A percentile compares a stretch with the other conserved stretches of the same genome.
phyloP scores from a whole-genome alignment of 495 filamentous ascomycete genomes.

The Penicillium coprophilum region DNA sequence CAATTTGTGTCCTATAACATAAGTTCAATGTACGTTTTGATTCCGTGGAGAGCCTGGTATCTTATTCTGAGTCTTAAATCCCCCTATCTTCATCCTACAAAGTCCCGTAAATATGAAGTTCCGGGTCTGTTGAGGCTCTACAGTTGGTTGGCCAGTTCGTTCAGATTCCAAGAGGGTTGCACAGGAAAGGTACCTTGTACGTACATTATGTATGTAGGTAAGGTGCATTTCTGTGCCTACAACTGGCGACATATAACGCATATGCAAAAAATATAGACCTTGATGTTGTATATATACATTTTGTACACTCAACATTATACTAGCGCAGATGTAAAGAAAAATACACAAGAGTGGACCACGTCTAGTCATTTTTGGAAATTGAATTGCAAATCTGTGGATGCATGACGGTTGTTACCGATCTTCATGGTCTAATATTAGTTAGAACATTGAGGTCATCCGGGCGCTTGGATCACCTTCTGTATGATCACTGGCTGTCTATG shows the following conservation, averaged over 20 bases:
- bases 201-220: too few species aligned
- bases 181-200: too few species aligned
- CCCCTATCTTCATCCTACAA: not conserved
- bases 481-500: not conserved
- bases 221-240: not conserved
- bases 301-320: too few species aligned
- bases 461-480: constrained; percentile 6
- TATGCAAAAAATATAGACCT: not conserved
- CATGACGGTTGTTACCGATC: not conserved
- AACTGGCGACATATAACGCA: not conserved
- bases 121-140: not conserved
- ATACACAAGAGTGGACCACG: not conserved
- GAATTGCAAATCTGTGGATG: constrained; percentile 1
- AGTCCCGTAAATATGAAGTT: not conserved
- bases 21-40: not conserved
- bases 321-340: not conserved
- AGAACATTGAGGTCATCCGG: not conserved
- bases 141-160: too few species aligned
- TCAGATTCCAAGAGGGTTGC: too few species aligned
- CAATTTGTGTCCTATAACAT: not conserved
- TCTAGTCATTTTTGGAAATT: not conserved
- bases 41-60: not conserved
- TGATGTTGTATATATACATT: too few species aligned
- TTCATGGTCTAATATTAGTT: not conserved
- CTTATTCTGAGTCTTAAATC: not conserved